Conservation (phyloP, 1,139 yeast genomes). For the Arxiozyma slooffiae region DNA sequence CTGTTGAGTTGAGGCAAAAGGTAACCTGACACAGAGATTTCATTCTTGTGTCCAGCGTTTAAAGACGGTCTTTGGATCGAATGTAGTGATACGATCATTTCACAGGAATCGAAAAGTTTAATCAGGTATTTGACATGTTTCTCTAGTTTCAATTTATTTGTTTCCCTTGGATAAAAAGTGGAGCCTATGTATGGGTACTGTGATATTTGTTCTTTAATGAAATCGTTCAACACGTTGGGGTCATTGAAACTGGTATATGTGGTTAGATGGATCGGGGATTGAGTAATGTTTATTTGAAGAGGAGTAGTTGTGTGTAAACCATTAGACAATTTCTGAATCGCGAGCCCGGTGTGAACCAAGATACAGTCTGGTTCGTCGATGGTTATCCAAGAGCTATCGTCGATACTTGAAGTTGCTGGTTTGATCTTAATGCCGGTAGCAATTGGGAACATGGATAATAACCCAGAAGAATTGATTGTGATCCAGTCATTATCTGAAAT, state of each 20-base stretch:
- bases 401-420: slow-evolving; percentile 17
- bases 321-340: slow-evolving; percentile 16
- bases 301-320: slow-evolving; percentile 22
- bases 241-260: slow-evolving; percentile 15
- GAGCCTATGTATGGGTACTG: slow-evolving; percentile 21
- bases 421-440: slow-evolving; percentile 21
- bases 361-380: slow-evolving; percentile 24
- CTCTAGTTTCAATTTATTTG: slow-evolving; percentile 10
- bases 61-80: slow-evolving; percentile 17
- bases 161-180: slow-evolving; percentile 17
- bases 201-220: slow-evolving; percentile 19
- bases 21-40: slow-evolving; percentile 13
- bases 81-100: slow-evolving; percentile 24
- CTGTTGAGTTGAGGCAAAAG: slow-evolving; percentile 26
- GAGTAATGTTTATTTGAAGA: slow-evolving; percentile 12
- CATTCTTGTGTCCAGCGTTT: not conserved
- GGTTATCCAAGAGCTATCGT: slow-evolving; percentile 22
- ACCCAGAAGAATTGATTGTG: slow-evolving; percentile 12
- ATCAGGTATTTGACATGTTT: slow-evolving; percentile 16
- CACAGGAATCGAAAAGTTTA: slow-evolving; percentile 19
- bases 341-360: slow-evolving; percentile 24
- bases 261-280: slow-evolving; percentile 13
- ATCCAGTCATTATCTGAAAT: not conserved
- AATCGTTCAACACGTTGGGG: slow-evolving; percentile 7
- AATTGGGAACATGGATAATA: slow-evolving; percentile 22